Conservation (phyloP, 371 early-diverging fungal species). For the Mortierella sp. region DNA sequence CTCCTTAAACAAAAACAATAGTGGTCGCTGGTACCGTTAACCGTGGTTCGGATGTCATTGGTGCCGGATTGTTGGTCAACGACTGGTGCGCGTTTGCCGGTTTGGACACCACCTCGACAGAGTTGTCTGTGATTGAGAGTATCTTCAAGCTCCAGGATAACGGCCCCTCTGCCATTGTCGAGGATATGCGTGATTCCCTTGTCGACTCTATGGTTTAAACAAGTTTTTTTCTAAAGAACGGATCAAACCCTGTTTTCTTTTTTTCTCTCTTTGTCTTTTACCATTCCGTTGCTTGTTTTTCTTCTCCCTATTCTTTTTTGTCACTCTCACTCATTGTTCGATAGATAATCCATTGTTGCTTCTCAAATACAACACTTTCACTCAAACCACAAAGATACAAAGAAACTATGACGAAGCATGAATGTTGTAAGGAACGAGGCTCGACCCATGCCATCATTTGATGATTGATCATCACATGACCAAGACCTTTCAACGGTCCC, state of each 20-base stretch:
- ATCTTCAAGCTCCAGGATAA: constrained; percentile 98
- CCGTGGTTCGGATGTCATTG: constrained; percentile 98
- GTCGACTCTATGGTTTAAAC: constrained; percentile 90
- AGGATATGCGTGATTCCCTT: constrained; percentile 93
- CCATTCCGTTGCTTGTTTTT: neutral
- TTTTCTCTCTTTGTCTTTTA: neutral
- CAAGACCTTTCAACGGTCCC: neutral
- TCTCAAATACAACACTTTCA: constrained; percentile 9
- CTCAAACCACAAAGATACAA: neutral
- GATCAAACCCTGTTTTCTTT: neutral
- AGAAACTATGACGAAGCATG: neutral
- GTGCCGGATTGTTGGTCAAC: constrained; percentile 99
- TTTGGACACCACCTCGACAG: constrained; percentile 97
- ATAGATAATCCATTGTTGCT: constrained; percentile 11
- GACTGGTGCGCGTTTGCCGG: constrained; percentile 99
- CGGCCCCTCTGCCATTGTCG: constrained; percentile 92
- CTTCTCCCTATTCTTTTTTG: constrained; percentile 2
- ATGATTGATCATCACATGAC: neutral
- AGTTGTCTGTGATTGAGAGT: constrained; percentile 98
- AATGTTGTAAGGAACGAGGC: neutral
- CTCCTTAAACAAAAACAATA: neutral
- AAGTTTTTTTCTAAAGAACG: constrained; percentile 2
- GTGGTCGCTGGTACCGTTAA: constrained; percentile 98
- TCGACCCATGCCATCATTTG: neutral
- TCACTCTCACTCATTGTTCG: neutral